Evolutionary conservation across 345 rosid genomes (phyloP).

Genomic region (Adansonia digitata): DNA sequence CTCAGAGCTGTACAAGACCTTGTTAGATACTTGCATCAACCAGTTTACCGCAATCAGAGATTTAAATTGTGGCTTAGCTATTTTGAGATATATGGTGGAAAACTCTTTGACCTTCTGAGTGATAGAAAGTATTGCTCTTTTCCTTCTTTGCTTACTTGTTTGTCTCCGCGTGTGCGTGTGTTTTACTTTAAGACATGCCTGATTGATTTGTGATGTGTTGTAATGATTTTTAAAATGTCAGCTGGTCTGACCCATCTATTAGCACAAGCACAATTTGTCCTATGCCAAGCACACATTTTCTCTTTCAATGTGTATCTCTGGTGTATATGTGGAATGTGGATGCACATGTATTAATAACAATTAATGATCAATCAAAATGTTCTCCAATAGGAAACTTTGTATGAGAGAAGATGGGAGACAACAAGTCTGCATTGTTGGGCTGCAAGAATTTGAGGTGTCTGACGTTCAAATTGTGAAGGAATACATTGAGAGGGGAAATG

Average conservation of each 20-base stretch:
- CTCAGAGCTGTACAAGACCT: slow-evolving; percentile 78
- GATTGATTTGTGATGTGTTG: neutral
- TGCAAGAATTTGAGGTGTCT: slow-evolving; percentile 95
- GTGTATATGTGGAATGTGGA: neutral
- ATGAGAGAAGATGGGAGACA: too few species aligned
- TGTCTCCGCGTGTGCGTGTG: neutral
- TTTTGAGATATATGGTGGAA: too few species aligned
- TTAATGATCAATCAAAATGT: slow-evolving; percentile 13
- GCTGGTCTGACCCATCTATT: neutral
- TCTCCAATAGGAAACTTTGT: slow-evolving; percentile 66
- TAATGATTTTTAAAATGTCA: slow-evolving; percentile 5
- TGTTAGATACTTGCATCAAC: slow-evolving; percentile 78
- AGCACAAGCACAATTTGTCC: neutral
- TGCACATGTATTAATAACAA: neutral
- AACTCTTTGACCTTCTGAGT: slow-evolving; percentile 81
- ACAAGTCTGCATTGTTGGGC: slow-evolving; percentile 95
- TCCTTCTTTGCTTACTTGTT: neutral
- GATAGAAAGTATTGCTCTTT: slow-evolving; percentile 58
- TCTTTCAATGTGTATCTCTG: neutral
- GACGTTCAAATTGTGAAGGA: slow-evolving; percentile 93
- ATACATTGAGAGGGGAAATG: slow-evolving; percentile 83
- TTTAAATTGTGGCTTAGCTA: too few species aligned
- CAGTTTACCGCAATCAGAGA: slow-evolving; percentile 71
- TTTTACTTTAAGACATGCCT: neutral
- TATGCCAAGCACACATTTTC: neutral